Evolutionary conservation across 306 rosid species (phyloP), one percentile per base, ranked within the genome.

Genomic region (Astragalus glycyphyllos): DNA sequence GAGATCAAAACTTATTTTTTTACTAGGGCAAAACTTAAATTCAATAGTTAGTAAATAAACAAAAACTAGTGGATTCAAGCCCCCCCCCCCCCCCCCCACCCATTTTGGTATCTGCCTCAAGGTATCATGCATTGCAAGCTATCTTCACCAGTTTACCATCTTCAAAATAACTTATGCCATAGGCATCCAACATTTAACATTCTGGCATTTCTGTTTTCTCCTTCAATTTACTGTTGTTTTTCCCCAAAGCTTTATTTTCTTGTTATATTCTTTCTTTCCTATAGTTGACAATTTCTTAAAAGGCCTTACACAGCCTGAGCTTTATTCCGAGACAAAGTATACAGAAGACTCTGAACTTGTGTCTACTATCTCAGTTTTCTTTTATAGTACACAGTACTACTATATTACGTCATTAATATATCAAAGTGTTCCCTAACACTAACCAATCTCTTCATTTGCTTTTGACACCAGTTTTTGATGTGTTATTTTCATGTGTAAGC

Each of bases 291-390:
- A 17, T 17, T 66, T 20, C 42, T 13, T n/a, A 20, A 61, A 69
- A 72, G 11, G 58, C 31, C 41, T 11, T 29, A 26, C 65, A 73
- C 59, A 9, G 6, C 69, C 17, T 61, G 17, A 60, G 34, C 80
- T 78, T 78, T 78, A 56, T 64, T 78, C 46, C 4, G 26, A 37
- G 77, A 78, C 73, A 64, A 63, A 64, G 61, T 17, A 53, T 64
- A 35, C 54, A 54, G 72, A 77, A 62, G 61, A 12, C 77, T 62
- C 65, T 77, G 81, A 70, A 53, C 13, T 15, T 63, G 4, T 71
- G 72, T 71, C 29, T 54, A 13, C 37, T 42, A 69, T 32, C 11
- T 55, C 81, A 53, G 71, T 77, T 62, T 61, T 62, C 72, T 70
- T 53, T 45, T 13, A 45, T 44, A 35, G 81, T 42, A 71, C 73